Evolutionary conservation across 2,329 filamentous ascomycete genomes (phyloP).

Genomic region (Fusarium sp.): DNA sequence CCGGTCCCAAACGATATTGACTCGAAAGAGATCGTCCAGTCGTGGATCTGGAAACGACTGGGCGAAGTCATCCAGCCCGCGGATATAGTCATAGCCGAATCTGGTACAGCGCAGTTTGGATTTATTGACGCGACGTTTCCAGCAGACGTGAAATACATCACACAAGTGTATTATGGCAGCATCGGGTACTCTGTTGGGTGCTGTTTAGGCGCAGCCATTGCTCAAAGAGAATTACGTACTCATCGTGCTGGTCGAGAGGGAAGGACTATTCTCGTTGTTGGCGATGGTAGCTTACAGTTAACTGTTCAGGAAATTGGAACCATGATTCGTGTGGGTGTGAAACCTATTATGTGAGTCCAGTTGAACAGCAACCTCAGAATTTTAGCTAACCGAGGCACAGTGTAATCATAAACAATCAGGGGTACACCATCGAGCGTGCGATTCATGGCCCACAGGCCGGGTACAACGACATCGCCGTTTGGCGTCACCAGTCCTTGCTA

Average conservation of each 20-base stretch:
- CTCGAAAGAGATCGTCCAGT: constrained; percentile 18
- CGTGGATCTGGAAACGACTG: constrained; percentile 29
- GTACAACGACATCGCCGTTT: constrained; percentile 26
- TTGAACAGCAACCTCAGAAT: too few species aligned
- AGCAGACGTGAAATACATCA: constrained; percentile 18
- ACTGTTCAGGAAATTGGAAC: constrained; percentile 27
- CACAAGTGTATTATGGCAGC: constrained; percentile 30
- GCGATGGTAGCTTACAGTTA: constrained; percentile 27
- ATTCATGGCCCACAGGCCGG: constrained; percentile 20
- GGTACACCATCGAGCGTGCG: constrained; percentile 24
- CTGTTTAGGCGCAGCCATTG: constrained; percentile 17
- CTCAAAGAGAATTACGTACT: constrained; percentile 12
- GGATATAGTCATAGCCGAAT: too few species aligned
- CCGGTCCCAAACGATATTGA: not conserved
- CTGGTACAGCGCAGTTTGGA: too few species aligned
- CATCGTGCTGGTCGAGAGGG: not conserved
- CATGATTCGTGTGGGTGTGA: constrained; percentile 15
- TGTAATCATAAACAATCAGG: constrained; percentile 29
- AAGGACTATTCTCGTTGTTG: constrained; percentile 21
- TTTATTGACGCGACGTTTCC: constrained; percentile 11
- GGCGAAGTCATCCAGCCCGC: too few species aligned
- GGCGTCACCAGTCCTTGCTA: constrained; percentile 17
- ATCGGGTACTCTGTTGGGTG: constrained; percentile 27
- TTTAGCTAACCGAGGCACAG: not conserved
- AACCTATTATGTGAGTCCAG: constrained; percentile 6